These are phyloP conservation scores for Mortierella sp. DNA, from an alignment of 371 early-diverging fungal species.

Conservation along the genomic window DNA sequence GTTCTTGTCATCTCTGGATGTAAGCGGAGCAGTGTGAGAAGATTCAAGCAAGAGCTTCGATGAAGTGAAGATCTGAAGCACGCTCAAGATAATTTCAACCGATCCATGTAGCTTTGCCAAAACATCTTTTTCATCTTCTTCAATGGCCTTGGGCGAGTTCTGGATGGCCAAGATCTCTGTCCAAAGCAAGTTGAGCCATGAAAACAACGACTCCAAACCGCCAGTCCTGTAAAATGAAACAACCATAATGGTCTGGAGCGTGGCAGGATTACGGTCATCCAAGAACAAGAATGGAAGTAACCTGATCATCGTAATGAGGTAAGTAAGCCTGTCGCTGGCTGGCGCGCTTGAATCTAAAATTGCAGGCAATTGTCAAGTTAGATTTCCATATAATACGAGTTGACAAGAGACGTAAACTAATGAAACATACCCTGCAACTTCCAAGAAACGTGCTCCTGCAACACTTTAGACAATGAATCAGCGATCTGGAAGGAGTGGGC, in stretches of 20 bases:
- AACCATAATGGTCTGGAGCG: slow-evolving; percentile 79
- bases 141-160: slow-evolving; percentile 22
- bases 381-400: background rate
- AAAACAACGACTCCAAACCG: slow-evolving; percentile 72
- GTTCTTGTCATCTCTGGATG: slow-evolving; percentile 70
- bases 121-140: slow-evolving; percentile 12
- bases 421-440: slow-evolving; percentile 40
- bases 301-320: slow-evolving; percentile 65
- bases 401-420: background rate
- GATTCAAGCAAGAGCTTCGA: slow-evolving; percentile 78
- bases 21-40: slow-evolving; percentile 68
- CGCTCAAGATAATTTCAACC: slow-evolving; percentile 71
- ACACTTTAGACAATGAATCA: slow-evolving; percentile 62
- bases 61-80: slow-evolving; percentile 72
- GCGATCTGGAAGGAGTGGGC: slow-evolving; percentile 72
- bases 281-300: slow-evolving; percentile 61
- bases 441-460: slow-evolving; percentile 70
- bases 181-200: slow-evolving; percentile 71
- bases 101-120: slow-evolving; percentile 50
- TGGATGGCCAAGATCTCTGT: slow-evolving; percentile 51
- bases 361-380: background rate
- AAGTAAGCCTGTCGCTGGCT: slow-evolving; percentile 62
- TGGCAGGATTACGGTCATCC: slow-evolving; percentile 71
- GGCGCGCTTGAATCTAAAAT: slow-evolving; percentile 6
- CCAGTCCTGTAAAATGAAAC: slow-evolving; percentile 75